Base-by-base conservation (phyloP, 2,329 filamentous ascomycete genomes). In the Scedosporium aurantiacum region DNA sequence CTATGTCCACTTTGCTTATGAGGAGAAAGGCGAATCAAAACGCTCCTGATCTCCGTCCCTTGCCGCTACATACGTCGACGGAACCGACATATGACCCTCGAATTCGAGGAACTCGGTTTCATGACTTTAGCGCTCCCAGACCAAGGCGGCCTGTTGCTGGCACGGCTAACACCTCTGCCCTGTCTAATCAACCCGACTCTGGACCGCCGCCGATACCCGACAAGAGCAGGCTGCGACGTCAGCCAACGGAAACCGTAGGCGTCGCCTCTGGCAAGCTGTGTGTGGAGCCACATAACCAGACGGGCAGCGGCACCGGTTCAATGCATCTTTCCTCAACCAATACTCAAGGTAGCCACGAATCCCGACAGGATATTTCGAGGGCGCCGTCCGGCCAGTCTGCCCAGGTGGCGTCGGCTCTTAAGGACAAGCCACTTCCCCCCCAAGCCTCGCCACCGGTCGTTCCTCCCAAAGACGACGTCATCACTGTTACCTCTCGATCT, bases 71-170 rank as follows among this genome's bases (percentile, higher is more conserved):
- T 55, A 71, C 73, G 23, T 66, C 70, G 0, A 75, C 78, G 14
- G 79, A 80, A 65, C 76, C 78, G 4, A 70, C 72, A 21, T 85
- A 86, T 66, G 84, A 87, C 66, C 84, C 84, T 18, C 78, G 83
- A 8, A 88, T 88, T 64, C 79, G 78, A 67, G 86, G 82, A 57
- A 88, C 82, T 6, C 76, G 79, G 56, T 79, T 87, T 58, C 86
- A 88, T 68, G 85, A 85, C 69, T 88, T 86, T 66, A 87, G 83
- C 67, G 83, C 82, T 0, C 84, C 84, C 1, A 75, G 83, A 58
- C 77, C 76, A 25, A 78, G 62, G 41, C 59, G 40, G 23, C 59
- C 59, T 25, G 50, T 37, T 10, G 57, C 52, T 8, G 5, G n/a
- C 28, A 21, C 23, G 3, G 16, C 18, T 23, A 25, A 57, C 57